Base-by-base conservation (phyloP, 2,329 filamentous ascomycete genomes). In the Phialophora chinensis region DNA sequence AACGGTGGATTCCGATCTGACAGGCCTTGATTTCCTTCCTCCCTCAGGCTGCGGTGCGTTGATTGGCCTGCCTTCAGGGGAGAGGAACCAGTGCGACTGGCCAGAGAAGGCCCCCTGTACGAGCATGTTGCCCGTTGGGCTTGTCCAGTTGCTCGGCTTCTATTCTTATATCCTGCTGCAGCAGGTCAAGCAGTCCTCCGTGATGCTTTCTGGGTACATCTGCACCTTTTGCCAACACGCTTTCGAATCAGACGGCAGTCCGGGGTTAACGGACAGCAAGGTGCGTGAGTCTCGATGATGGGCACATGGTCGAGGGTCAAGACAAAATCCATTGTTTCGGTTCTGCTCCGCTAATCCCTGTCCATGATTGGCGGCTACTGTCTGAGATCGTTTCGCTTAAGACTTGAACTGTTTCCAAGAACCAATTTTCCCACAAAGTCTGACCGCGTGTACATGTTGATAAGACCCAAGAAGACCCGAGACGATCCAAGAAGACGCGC, bases 151-250 rank as follows among this genome's bases (percentile, higher is more conserved):
- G 42, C 31, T 62, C 58, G 59, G 56, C 55, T 60, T 56, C 65
- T 66, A 66, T 63, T 66, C 60, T 66, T 63, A 53, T 55, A 55
- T 17, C 56, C 61, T 57, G 60, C 63, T 44, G 61, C 27, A 31
- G 50, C 20, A n/a, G 7, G 17, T n/a, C 38, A n/a, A n/a, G 38
- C 38, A 44, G 38, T 44, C 17, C 17, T n/a, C 17, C 17, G 38
- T 44, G 38, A n/a, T 17, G 12, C 12, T n/a, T 44, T 8, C 33
- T 33, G 31, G 31, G 8, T 42, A 42, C 4, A 38, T 14, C 14
- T 14, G 4, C 35, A 1, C 14, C 12, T 42, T 42, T 42, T 3
- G 17, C 35, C 14, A 42, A 14, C 35, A n/a, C 17, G 17, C 38
- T 44, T n/a, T 8, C 17, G 14, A n/a, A n/a, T 7, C 38, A n/a